Percentiles rank a stretch among this genome's conserved stretches.
phyloP scores from a whole-genome alignment of 2,329 filamentous ascomycete genomes.

The Cladobotryum protrusum region DNA sequence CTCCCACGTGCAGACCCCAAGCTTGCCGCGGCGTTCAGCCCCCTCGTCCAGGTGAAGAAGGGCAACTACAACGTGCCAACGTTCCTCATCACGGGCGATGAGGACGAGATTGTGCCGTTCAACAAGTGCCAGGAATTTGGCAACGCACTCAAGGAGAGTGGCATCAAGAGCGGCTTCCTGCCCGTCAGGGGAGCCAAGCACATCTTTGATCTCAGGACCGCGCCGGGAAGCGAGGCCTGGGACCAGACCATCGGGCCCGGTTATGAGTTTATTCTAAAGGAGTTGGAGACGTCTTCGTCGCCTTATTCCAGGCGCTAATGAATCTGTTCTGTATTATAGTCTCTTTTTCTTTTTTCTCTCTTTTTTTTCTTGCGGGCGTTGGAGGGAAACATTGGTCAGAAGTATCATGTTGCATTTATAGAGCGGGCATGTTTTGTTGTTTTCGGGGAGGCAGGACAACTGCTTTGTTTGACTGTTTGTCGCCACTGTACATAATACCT shows the following conservation, averaged over 20 bases:
- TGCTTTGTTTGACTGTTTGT: no score
- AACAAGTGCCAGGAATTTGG: conserved; percentile 12
- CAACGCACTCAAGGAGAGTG: background rate
- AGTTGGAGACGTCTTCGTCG: conserved; percentile 8
- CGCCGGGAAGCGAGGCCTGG: conserved; percentile 15
- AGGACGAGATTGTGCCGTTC: conserved; percentile 17
- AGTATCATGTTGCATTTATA: no score
- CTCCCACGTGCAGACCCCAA: conserved; percentile 8
- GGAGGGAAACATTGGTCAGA: no score
- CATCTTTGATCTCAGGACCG: conserved; percentile 16
- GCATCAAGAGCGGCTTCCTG: conserved; percentile 12
- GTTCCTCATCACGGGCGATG: conserved; percentile 16
- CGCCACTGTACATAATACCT: no score
- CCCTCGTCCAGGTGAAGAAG: conserved; percentile 12
- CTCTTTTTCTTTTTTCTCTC: no score
- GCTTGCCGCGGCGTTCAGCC: conserved; percentile 14
- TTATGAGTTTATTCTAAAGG: conserved; percentile 15
- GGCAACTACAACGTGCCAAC: conserved; percentile 16
- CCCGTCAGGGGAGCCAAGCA: conserved; percentile 14
- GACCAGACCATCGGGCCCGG: conserved; percentile 12
- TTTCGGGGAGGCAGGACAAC: no score
- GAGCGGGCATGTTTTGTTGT: no score
- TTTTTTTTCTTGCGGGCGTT: no score
- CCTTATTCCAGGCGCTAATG: no score
- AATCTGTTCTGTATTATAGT: no score